Evolutionary conservation across 2,329 filamentous ascomycete genomes (phyloP).

Genomic region (Zasmidium citrigriseum): DNA sequence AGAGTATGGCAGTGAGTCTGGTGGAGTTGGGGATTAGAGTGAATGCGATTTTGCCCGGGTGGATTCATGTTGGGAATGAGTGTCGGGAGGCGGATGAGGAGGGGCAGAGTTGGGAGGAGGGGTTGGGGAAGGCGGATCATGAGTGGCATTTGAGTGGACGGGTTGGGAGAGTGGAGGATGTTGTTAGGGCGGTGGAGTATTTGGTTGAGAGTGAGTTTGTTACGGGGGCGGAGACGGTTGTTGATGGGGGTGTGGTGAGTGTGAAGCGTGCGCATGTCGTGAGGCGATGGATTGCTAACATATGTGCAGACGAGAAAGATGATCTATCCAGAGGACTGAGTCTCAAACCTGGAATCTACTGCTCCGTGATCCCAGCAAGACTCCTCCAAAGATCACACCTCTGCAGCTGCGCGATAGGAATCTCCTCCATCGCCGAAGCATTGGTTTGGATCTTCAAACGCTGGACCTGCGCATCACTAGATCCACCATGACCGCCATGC

Average conservation of each 20-base stretch:
- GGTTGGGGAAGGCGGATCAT: constrained; percentile 47
- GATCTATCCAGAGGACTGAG: constrained; percentile 41
- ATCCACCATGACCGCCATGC: not conserved
- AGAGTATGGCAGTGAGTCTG: constrained; percentile 51
- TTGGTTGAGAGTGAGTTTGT: constrained; percentile 43
- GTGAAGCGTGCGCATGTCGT: too few species aligned
- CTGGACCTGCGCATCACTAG: not conserved
- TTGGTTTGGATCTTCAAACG: constrained; percentile 25
- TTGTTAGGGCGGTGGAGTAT: constrained; percentile 44
- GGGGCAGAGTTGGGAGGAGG: constrained; percentile 48
- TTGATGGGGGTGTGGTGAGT: constrained; percentile 52
- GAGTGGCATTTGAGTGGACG: constrained; percentile 53
- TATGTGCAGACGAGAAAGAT: constrained; percentile 49
- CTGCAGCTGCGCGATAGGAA: constrained; percentile 22
- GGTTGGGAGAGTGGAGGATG: constrained; percentile 53
- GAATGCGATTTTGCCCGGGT: constrained; percentile 54
- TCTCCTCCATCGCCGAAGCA: constrained; percentile 30
- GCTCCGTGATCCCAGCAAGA: constrained; percentile 10
- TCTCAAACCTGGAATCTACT: not conserved
- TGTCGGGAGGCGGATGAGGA: constrained; percentile 44
- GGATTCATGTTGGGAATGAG: constrained; percentile 54
- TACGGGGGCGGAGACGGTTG: constrained; percentile 48
- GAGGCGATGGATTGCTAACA: too few species aligned
- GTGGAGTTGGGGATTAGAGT: constrained; percentile 47
- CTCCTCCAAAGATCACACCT: constrained; percentile 33